These are phyloP conservation scores for Lasiosphaeria ovina DNA, from an alignment of 495 filamentous ascomycete species.

Conservation along the genomic window DNA sequence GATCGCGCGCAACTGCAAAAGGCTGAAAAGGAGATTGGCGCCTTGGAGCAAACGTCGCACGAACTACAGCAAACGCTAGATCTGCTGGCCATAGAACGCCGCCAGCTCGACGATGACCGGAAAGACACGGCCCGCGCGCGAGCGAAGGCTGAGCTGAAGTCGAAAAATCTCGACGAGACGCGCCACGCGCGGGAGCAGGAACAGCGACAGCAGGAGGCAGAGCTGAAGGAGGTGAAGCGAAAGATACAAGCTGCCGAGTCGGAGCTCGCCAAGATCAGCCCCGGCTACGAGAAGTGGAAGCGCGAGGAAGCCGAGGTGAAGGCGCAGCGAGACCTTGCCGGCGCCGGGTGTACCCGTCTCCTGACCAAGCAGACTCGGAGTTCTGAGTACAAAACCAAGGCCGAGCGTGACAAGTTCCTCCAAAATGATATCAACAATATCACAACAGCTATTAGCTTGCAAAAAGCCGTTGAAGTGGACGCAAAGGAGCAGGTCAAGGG, in stretches of 20 bases:
- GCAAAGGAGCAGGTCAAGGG: constrained; percentile 81
- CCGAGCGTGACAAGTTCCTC: constrained; percentile 82
- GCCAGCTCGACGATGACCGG: constrained; percentile 85
- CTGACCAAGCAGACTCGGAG: constrained; percentile 95
- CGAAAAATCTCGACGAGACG: constrained; percentile 76
- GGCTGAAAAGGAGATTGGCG: constrained; percentile 75
- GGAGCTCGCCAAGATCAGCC: constrained; percentile 69
- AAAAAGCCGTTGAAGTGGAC: constrained; percentile 77
- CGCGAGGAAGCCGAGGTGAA: constrained; percentile 68
- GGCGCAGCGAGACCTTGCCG: constrained; percentile 68
- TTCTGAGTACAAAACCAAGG: constrained; percentile 81
- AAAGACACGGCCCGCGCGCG: constrained; percentile 70
- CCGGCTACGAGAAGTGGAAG: constrained; percentile 71
- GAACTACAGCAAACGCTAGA: constrained; percentile 79
- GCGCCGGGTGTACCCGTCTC: constrained; percentile 72
- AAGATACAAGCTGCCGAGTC: constrained; percentile 74
- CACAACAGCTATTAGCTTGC: constrained; percentile 67
- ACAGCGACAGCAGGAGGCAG: constrained; percentile 64
- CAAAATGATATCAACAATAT: constrained; percentile 79
- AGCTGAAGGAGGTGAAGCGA: constrained; percentile 67
- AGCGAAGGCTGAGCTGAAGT: constrained; percentile 81
- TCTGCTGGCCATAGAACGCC: constrained; percentile 81
- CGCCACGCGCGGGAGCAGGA: constrained; percentile 74
- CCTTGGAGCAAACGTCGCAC: constrained; percentile 73
- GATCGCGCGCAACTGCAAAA: constrained; percentile 73